These are phyloP conservation scores for Cercospora citrullina DNA, from an alignment of 2,329 filamentous ascomycete species.

Conservation along the genomic window DNA sequence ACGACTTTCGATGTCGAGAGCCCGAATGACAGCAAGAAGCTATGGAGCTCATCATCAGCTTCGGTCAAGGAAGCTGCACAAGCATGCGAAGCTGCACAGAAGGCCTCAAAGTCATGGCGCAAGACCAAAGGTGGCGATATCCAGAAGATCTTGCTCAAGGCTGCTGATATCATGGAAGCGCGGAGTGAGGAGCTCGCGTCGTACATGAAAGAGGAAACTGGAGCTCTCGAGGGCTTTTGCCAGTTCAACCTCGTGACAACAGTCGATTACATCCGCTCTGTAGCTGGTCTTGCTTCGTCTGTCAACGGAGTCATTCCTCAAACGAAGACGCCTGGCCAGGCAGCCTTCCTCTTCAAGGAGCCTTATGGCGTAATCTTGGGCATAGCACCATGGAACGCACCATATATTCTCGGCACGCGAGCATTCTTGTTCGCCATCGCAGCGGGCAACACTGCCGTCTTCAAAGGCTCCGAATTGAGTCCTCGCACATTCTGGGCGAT, in stretches of 20 bases:
- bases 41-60: slow-evolving; percentile 58
- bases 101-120: slow-evolving; percentile 69
- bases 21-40: slow-evolving; percentile 55
- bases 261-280: slow-evolving; percentile 52
- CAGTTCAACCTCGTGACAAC: slow-evolving; percentile 45
- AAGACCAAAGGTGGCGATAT: slow-evolving; percentile 61
- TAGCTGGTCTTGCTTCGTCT: slow-evolving; percentile 52
- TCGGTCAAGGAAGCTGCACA: slow-evolving; percentile 57
- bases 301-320: slow-evolving; percentile 54
- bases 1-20: slow-evolving; percentile 58
- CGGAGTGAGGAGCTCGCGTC: slow-evolving; percentile 61
- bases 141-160: slow-evolving; percentile 69
- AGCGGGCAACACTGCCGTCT: slow-evolving; percentile 71
- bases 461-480: slow-evolving; percentile 70
- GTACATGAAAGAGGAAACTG: slow-evolving; percentile 63
- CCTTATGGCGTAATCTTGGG: slow-evolving; percentile 77
- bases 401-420: slow-evolving; percentile 51
- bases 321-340: slow-evolving; percentile 51
- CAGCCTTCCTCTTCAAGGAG: slow-evolving; percentile 68
- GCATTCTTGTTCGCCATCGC: slow-evolving; percentile 61
- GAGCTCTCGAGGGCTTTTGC: slow-evolving; percentile 45
- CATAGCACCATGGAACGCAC: slow-evolving; percentile 78
- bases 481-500: slow-evolving; percentile 66
- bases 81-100: slow-evolving; percentile 62
- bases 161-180: slow-evolving; percentile 63